Evolutionary conservation across 306 rosid genomes (phyloP).

Genomic region (Trifolium fragiferum): DNA sequence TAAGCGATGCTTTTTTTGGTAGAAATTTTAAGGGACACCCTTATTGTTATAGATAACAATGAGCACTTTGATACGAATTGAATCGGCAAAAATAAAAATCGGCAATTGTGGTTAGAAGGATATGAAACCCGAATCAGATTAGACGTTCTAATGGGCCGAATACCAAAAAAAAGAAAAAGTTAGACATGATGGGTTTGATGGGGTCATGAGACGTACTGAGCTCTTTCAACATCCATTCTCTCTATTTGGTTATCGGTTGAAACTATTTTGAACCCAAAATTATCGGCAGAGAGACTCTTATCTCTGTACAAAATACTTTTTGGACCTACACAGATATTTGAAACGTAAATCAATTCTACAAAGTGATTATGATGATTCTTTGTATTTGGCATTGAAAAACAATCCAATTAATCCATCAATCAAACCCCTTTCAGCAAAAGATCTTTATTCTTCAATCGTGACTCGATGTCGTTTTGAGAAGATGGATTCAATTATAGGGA

Average conservation of each 20-base stretch:
- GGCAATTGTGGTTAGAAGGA: no score
- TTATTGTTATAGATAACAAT: no score
- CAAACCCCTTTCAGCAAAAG: not conserved
- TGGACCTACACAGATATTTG: not conserved
- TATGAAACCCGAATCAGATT: no score
- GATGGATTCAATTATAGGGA: not conserved
- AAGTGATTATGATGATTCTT: not conserved
- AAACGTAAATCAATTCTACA: not conserved
- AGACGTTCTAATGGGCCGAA: no score
- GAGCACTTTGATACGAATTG: no score
- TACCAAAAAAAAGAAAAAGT: no score
- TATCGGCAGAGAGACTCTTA: not conserved
- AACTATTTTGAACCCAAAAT: not conserved
- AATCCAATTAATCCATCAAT: not conserved
- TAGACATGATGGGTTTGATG: not conserved
- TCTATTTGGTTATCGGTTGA: not conserved
- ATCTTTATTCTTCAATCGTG: constrained; percentile 15
- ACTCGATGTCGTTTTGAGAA: constrained; percentile 25
- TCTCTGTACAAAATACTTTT: not conserved
- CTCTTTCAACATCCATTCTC: not conserved
- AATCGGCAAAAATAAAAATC: no score
- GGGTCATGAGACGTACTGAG: constrained; percentile 1
- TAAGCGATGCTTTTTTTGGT: no score
- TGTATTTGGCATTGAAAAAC: not conserved
- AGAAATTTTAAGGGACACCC: no score